Base-by-base conservation (phyloP, 345 rosid genomes). In the Draba incana region DNA sequence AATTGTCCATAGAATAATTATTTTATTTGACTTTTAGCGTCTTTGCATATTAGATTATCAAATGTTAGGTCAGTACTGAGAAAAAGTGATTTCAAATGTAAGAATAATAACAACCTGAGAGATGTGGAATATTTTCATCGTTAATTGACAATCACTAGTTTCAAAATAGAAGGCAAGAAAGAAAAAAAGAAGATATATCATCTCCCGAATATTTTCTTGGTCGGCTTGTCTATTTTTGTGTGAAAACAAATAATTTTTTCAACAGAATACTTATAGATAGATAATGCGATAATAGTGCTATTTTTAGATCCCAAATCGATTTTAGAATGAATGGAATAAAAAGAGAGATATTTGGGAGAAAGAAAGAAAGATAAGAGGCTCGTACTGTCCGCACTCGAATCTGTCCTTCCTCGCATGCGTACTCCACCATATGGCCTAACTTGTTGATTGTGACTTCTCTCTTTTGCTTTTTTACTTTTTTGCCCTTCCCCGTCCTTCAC, bases 391-490 rank as follows among this genome's bases (percentile, higher is more conserved):
- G 67, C 67, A 74, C 67, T 66, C 53, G 72, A 59, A 66, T 74
- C 72, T 52, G 77, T 75, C 74, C 78, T 75, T 75, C 78, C 78
- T 75, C 78, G 74, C 74, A 75, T 75, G 69, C 74, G 53, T 8
- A 68, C 78, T 74, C 73, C 78, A 74, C 73, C 78, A 68, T 38
- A 42, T 66, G 77, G 46, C 77, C 77, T 74, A 74, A 74, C 65
- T 74, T 53, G 0, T 25, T 12, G 73, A 74, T 55, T 60, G 68
- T 38, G 73, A 74, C 78, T 28, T 61, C 50, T 58, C 68, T 10
- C 1, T 46, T 25, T 45, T n/a, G 8, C 0, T 3, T 37, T 20
- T 53, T 72, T 13, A 60, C 78, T 11, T 10, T 61, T 61, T 53
- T 74, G 42, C 77, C 77, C 72, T 0, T 73, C 54, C 30, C 45